Conservation (phyloP, 306 rosid genomes). For the Neltuma alba region DNA sequence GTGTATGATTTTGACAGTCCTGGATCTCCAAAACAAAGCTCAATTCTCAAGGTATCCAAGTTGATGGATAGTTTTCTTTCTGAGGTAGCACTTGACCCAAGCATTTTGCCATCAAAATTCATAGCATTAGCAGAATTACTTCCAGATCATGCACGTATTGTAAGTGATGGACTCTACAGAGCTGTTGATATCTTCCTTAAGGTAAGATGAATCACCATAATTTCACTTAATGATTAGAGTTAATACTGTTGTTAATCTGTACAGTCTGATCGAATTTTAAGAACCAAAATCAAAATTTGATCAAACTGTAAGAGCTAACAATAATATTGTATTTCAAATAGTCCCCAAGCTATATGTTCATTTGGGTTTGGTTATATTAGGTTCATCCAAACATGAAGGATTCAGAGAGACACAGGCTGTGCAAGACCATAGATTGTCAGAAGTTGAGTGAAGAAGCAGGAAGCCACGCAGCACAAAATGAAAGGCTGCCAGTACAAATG, state of each 20-base stretch:
- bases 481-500: conserved; percentile 91
- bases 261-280: no score
- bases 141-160: conserved; percentile 90
- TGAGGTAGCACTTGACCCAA: conserved; percentile 90
- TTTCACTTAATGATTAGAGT: not conserved
- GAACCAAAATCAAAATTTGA: no score
- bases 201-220: conserved; percentile 45
- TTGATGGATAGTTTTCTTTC: conserved; percentile 82
- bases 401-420: conserved; percentile 76
- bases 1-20: conserved; percentile 87
- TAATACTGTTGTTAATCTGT: no score
- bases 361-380: conserved; percentile 31
- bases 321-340: no score
- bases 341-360: not conserved
- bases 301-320: no score
- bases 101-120: conserved; percentile 76
- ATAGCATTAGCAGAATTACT: conserved; percentile 82
- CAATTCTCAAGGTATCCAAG: conserved; percentile 92
- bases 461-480: conserved; percentile 98
- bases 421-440: conserved; percentile 93
- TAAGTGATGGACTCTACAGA: conserved; percentile 89
- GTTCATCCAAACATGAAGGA: conserved; percentile 96
- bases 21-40: conserved; percentile 93
- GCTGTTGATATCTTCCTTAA: conserved; percentile 94
- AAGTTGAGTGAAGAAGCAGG: conserved; percentile 95